Conservation (phyloP, 345 rosid species). For the Arabidopsis arenosa region DNA sequence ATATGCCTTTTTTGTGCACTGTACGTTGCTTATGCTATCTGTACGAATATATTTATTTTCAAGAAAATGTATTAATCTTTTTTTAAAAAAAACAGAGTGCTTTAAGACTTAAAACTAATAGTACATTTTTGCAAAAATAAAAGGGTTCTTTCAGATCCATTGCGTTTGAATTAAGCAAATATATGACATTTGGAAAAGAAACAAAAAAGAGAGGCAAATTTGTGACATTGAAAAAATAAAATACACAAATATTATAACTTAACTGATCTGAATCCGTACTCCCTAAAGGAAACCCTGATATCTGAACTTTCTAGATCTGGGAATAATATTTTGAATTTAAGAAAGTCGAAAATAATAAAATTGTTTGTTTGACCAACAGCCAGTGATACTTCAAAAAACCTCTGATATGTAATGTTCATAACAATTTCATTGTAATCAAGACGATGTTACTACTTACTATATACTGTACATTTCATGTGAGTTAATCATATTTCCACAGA, state of each 20-base stretch:
- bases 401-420: background rate
- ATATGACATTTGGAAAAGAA: background rate
- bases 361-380: background rate
- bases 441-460: background rate
- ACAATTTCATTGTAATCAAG: slow-evolving; percentile 11
- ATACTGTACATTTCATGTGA: background rate
- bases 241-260: background rate
- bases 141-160: slow-evolving; percentile 8
- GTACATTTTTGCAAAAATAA: background rate
- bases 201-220: background rate
- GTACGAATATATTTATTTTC: background rate
- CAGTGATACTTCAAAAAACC: background rate
- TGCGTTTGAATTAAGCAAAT: slow-evolving; percentile 13
- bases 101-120: no score
- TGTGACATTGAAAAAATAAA: background rate
- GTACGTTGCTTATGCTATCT: slow-evolving; percentile 22
- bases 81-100: no score
- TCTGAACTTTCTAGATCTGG: slow-evolving; percentile 38
- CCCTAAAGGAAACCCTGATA: background rate
- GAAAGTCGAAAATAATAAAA: background rate
- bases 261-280: slow-evolving; percentile 6
- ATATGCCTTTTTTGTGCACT: slow-evolving; percentile 29
- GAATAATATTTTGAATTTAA: slow-evolving; percentile 3
- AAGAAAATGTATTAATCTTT: background rate
- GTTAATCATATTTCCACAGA: background rate